Evolutionary conservation across 805 yeast species (phyloP), one percentile per base, ranked within the genome.

Genomic region (Lipomyces lipofer): DNA sequence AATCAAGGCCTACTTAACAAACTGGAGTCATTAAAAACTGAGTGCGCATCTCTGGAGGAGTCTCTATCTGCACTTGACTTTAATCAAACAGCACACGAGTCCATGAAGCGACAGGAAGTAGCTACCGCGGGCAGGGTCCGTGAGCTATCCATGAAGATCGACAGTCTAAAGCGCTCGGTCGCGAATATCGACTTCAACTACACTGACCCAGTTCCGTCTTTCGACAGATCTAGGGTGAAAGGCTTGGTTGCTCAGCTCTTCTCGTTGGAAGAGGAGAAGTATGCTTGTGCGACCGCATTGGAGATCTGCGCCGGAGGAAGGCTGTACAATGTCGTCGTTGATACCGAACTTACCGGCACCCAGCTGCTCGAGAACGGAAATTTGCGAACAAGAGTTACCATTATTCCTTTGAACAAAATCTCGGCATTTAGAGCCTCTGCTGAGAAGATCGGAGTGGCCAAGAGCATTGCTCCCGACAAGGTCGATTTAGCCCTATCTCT

Each of bases 301-400:
- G 97, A 94, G 70, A 85, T 88, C 1, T 85, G 95, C 67, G 99
- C 97, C 1, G 99, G 99, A 45, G 95, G 92, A 4, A 77, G 91
- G 63, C 71, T 95, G 28, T 95, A 82, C 69, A 90, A 91, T 65
- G 87, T 95, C 32, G 89, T 94, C 47, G 98, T 95, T 28, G 97
- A 90, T 64, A 84, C 81, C 58, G 95, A 92, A 54, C 81, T 75
- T 17, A 85, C 88, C 2, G 98, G 95, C n/a, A 78, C 95, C 0
- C 85, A 84, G 52, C 71, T 94, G 8, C 75, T 94, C 38, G 94
- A 89, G 63, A 76, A 75, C 27, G 97, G 97, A 5, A 82, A 81
- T 55, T 75, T 92, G 48, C 80, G 83, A 64, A 83, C 86, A 66
- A 78, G 98, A 57, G 92, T 89, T 5, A 94, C 97, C 0, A 85